phyloP scores from a whole-genome alignment of 208 protist species.

The Blastocrithidia nonstop region DNA sequence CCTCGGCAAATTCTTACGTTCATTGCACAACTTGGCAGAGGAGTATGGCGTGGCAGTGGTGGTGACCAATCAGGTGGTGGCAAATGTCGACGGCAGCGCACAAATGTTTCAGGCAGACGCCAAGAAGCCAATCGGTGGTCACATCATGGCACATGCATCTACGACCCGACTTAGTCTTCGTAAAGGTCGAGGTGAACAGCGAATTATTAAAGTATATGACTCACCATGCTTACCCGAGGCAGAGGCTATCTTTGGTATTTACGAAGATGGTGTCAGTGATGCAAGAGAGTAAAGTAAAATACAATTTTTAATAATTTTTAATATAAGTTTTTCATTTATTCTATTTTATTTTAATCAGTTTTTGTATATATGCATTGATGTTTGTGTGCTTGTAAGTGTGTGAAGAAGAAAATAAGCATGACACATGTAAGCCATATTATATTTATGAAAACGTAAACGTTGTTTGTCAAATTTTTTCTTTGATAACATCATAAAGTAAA shows the following conservation, averaged over 20 bases:
- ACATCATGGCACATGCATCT: conserved; percentile 99
- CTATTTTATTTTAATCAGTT: neutral
- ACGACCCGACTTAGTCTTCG: conserved; percentile 97
- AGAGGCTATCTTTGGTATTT: conserved; percentile 94
- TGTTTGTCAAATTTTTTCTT: too few species aligned
- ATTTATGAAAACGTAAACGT: too few species aligned
- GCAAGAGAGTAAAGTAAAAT: conserved; percentile 73
- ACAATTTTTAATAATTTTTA: neutral
- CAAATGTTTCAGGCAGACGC: conserved; percentile 94
- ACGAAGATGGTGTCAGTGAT: conserved; percentile 94
- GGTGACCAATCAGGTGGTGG: conserved; percentile 99
- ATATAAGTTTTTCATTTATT: neutral
- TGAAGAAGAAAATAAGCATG: neutral
- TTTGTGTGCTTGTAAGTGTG: conserved; percentile 1
- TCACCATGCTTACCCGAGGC: conserved; percentile 97
- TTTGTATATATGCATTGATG: neutral
- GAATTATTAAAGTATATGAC: conserved; percentile 99
- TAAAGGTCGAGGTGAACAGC: conserved; percentile 97
- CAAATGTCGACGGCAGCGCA: conserved; percentile 92
- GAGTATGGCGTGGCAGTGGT: conserved; percentile 98
- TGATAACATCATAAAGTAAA: too few species aligned
- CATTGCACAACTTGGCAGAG: conserved; percentile 94
- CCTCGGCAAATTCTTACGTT: conserved; percentile 97
- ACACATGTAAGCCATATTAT: too few species aligned
- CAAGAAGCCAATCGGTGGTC: conserved; percentile 99